Base-by-base conservation (phyloP, 371 early-diverging fungal genomes). In the Mucor lusitanicus region DNA sequence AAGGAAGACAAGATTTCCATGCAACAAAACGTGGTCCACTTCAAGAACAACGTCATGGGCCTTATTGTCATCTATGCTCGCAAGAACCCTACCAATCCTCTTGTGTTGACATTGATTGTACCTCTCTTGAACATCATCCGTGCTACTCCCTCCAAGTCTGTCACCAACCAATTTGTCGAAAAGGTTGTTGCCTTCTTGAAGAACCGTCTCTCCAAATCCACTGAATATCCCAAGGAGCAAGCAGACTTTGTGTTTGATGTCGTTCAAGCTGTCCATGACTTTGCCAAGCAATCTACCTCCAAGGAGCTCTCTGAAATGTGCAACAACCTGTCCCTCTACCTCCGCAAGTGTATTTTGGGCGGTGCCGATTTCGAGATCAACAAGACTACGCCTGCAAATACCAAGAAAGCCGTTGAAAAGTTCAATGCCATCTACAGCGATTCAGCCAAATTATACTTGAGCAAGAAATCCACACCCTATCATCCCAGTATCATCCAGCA, bases 21-120 rank as follows among this genome's bases (percentile, higher is more conserved):
- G 55, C 91, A 93, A 75, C 85, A 91, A 68, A 89, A 88, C 40
- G 79, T 93, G 35, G 79, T 92, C 44, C 90, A 97, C 71, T 97
- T 95, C 78, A 95, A 95, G 82, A 89, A 92, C 73, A 93, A 93
- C 54, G 91, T 94, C 2, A 82, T 95, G 67, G 95, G 93, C 63
- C 79, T 97, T 46, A 71, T 95, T 61, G 89, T 90, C 30, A 87
- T 92, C 55, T 95, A 90, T 77, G 77, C 92, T 61, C 81, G 85
- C 60, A 88, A 86, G 70, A 88, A 90, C 73, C 86, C 92, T 6
- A 77, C 81, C 27, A 90, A 82, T 74, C 88, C 91, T 61, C 87
- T 95, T 35, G 84, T 93, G 5, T 72, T 95, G 44, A 86, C 80
- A 35, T 68, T 90, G 63, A 85, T 93, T 66, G 78, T 88, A 9